Conservation (phyloP, 495 filamentous ascomycete species). For the Aspergillus steynii region DNA sequence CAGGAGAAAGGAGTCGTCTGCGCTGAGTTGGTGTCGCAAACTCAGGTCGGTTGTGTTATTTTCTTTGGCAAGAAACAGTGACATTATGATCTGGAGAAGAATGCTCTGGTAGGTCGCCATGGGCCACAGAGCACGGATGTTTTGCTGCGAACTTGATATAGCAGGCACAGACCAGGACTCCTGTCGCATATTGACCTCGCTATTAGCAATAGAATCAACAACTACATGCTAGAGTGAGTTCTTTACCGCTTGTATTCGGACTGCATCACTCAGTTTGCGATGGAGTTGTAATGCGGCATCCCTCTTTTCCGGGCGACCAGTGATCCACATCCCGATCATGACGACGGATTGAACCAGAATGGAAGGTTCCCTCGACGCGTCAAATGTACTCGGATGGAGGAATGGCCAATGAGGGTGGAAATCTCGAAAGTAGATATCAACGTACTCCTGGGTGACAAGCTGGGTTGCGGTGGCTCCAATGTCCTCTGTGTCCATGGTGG, state of each 20-base stretch:
- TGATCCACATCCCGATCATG: conserved; percentile 23
- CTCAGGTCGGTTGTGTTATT: conserved; percentile 9
- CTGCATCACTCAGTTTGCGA: conserved; percentile 15
- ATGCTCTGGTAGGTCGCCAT: conserved; percentile 25
- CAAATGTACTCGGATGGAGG: conserved; percentile 23
- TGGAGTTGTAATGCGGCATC: conserved; percentile 19
- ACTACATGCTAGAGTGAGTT: too few relatives aligned
- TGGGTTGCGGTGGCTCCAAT: neutral
- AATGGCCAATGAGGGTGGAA: conserved; percentile 25
- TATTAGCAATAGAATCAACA: too few relatives aligned
- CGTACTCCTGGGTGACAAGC: conserved; percentile 7
- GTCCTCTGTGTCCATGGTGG: neutral
- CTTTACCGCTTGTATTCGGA: conserved; percentile 18
- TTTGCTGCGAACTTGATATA: too few relatives aligned
- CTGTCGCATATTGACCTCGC: too few relatives aligned
- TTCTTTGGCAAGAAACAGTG: conserved; percentile 15
- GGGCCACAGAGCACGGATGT: conserved; percentile 12
- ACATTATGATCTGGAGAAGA: conserved; percentile 22
- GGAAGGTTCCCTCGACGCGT: conserved; percentile 14
- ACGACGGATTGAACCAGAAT: conserved; percentile 25
- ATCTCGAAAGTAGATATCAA: conserved; percentile 20
- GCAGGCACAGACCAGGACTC: too few relatives aligned
- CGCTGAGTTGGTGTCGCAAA: conserved; percentile 12
- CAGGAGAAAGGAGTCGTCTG: conserved; percentile 14
- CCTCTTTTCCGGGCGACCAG: conserved; percentile 11